Base-by-base conservation (phyloP, 139 green algal species). In the Tetraselmis chui region DNA sequence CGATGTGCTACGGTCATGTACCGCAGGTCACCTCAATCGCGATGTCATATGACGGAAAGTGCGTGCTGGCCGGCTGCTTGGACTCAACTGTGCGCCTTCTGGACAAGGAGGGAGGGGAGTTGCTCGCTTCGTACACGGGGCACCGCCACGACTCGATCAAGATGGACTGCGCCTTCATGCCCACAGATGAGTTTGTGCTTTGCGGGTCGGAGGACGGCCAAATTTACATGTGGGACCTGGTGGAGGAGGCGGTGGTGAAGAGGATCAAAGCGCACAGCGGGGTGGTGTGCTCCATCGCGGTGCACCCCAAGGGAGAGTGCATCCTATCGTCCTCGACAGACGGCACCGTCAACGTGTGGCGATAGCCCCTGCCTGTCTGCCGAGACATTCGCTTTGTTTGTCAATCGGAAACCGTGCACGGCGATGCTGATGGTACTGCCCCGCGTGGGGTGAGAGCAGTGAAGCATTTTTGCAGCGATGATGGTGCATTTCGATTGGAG, bases 171-270 rank as follows among this genome's bases (percentile, higher is more conserved):
- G 83, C 75, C n/a, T 87, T 97, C 31, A 94, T 89, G 24, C 85
- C 87, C 11, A 86, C 86, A n/a, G 95, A 98, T 32, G 90, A 88
- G 0, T 87, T 94, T 32, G 91, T 97, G 11, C 80, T 95, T 1
- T 87, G 87, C 29, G 91, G 90, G 75, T 97, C 93, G 11, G 94
- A 97, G 67, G 91, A 95, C 79, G 94, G 92, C 2, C 86, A 88
- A 0, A 91, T 98, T 18, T 84, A 89, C 1, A 94, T 92, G 76
- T 98, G 94, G 94, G 95, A 98, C 83, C 80, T 98, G 30, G 91
- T 98, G 18, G 91, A 94, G 1, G 89, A 82, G 18, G 74, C 82
- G 23, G 59, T 94, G 77, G 86, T 93, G 29, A 67, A 85, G 0
- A 32, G n/a, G 5, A 87, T 97, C 59, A 82, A 91, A 27, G 95